Percentiles rank a stretch among this genome's conserved stretches.
These are phyloP conservation scores for Plectosphaerella cucumerina DNA, from an alignment of 2,329 filamentous ascomycete genomes.

Conservation along the genomic window DNA sequence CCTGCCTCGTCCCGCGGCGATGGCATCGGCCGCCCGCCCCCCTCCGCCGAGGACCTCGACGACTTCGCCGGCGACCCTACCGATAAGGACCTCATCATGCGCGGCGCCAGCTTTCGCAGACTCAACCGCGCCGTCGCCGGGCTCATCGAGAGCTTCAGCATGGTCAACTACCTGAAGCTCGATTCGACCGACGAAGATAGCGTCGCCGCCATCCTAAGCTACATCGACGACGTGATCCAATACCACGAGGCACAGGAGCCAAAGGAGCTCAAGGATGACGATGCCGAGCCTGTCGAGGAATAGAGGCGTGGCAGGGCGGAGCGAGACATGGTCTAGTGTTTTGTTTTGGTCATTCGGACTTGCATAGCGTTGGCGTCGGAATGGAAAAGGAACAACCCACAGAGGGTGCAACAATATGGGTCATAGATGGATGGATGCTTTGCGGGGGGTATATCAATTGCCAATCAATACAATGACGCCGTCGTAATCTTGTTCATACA, in stretches of 20 bases:
- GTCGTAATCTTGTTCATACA: too few relatives aligned
- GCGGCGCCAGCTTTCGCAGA: conserved; percentile 73
- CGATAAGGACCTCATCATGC: conserved; percentile 69
- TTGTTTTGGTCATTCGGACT: conserved; percentile 4
- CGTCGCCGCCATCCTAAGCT: conserved; percentile 76
- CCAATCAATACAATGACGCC: too few relatives aligned
- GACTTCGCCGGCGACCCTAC: conserved; percentile 56
- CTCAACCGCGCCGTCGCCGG: conserved; percentile 85
- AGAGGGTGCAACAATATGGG: too few relatives aligned
- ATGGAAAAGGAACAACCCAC: not conserved
- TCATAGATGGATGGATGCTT: too few relatives aligned
- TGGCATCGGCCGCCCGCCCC: conserved; percentile 36
- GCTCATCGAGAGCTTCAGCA: conserved; percentile 94
- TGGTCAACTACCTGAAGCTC: conserved; percentile 91
- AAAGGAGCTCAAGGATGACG: conserved; percentile 67
- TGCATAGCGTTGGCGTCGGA: conserved; percentile 40
- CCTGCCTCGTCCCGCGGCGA: not conserved
- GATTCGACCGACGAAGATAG: conserved; percentile 92
- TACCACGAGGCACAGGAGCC: conserved; percentile 93
- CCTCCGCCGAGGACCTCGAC: conserved; percentile 39
- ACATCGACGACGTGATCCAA: conserved; percentile 92
- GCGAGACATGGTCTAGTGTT: not conserved
- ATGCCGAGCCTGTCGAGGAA: conserved; percentile 25
- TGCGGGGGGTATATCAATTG: too few relatives aligned
- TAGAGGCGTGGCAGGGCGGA: conserved; percentile 12